A percentile compares a stretch with the other conserved stretches of the same genome.
Evolutionary conservation across 306 rosid species (phyloP).

Genomic region (Lagenaria siceraria): DNA sequence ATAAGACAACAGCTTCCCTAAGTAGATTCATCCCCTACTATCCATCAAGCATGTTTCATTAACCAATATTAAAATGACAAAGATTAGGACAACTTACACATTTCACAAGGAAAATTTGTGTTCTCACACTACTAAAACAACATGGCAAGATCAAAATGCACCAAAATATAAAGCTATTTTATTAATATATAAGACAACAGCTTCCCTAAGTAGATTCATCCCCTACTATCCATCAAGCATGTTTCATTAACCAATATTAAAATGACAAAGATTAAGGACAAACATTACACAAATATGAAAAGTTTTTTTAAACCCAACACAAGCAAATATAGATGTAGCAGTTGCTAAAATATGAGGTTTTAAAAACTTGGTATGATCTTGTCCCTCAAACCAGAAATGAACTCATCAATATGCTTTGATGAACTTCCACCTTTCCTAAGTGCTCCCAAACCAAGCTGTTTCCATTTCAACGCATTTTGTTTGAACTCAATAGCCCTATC

Average conservation of each 20-base stretch:
- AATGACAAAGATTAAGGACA: neutral
- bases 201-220: neutral
- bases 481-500: conserved; percentile 19
- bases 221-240: too few species aligned
- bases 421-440: conserved; percentile 25
- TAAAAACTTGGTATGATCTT: neutral
- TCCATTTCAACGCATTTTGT: conserved; percentile 32
- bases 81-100: too few species aligned
- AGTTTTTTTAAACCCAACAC: neutral
- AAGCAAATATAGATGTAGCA: neutral
- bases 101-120: too few species aligned
- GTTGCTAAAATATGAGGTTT: neutral
- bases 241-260: neutral
- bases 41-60: neutral
- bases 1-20: neutral
- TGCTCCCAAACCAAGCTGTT: conserved; percentile 21
- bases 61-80: neutral
- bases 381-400: neutral
- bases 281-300: neutral
- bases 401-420: conserved; percentile 16
- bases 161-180: neutral
- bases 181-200: neutral
- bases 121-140: too few species aligned
- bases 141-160: too few species aligned
- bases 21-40: neutral